Conservation (phyloP, 2,329 filamentous ascomycete genomes). For the Fusarium tricinctum region DNA sequence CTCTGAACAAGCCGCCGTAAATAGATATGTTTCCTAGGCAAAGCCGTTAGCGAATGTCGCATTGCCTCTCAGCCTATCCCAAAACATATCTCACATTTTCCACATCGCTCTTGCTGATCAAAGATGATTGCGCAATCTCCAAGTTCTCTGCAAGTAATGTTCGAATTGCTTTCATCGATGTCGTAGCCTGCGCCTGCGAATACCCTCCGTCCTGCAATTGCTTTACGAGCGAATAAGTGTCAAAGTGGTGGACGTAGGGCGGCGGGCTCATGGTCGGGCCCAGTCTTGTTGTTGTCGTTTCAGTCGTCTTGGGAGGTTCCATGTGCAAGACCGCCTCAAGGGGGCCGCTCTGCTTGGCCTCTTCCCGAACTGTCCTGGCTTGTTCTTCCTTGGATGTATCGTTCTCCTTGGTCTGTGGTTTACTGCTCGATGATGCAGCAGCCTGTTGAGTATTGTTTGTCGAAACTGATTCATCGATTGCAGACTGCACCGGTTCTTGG, state of each 20-base stretch:
- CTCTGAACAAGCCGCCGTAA: conserved; percentile 93
- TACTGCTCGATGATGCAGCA: conserved; percentile 18
- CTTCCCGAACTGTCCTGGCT: conserved; percentile 52
- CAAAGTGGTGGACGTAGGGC: conserved; percentile 95
- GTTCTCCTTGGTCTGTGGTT: conserved; percentile 18
- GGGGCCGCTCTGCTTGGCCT: conserved; percentile 61
- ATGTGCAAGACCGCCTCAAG: conserved; percentile 67
- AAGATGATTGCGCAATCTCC: conserved; percentile 80
- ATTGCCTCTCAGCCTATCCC: not conserved
- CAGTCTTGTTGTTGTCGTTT: conserved; percentile 51
- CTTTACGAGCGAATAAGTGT: conserved; percentile 90
- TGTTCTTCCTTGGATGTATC: conserved; percentile 35
- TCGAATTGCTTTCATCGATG: conserved; percentile 92
- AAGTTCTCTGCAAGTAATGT: conserved; percentile 83
- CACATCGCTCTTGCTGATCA: conserved; percentile 92
- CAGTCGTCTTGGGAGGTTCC: conserved; percentile 56
- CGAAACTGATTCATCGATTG: conserved; percentile 11
- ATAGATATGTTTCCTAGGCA: conserved; percentile 84
- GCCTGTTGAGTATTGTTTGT: conserved; percentile 11
- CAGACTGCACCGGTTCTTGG: conserved; percentile 23
- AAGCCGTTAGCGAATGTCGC: conserved; percentile 30
- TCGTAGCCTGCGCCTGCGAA: conserved; percentile 79
- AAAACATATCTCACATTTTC: conserved; percentile 75
- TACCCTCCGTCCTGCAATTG: conserved; percentile 83
- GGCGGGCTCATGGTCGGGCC: conserved; percentile 79